Evolutionary conservation across 176 grass and related monocot species (phyloP), one percentile per base, ranked within the genome.

Genomic region (Triticum urartu): DNA sequence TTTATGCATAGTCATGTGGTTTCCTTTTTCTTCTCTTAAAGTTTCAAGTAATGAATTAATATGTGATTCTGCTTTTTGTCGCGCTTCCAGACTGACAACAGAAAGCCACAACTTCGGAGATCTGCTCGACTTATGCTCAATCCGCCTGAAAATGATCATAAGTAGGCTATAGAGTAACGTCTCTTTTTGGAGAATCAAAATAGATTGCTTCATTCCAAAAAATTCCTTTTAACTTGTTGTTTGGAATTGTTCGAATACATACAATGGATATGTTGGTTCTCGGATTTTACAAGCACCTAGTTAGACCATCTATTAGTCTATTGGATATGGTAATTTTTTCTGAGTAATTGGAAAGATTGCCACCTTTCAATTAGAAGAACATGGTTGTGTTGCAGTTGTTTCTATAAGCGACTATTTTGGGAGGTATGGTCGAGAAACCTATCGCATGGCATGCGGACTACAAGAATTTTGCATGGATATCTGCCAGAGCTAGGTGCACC

Each of bases 51-150:
- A 17, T 28, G 22, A 75, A 75, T 75, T 75, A 75, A 75, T 48
- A 48, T 1, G 13, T 48, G 42, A 75, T 73, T 22, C 42, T 75
- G 12, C 72, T 75, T 75, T 74, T 75, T 75, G 38, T 48, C 72
- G 13, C 42, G 48, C 43, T 75, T 75, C 40, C 40, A 47, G 71
- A n/a, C 71, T 74, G 71, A 48, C 12, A 48, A 28, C 38, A 45
- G 71, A 74, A 74, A 75, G 42, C 22, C 42, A 75, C 72, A 47
- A 75, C 72, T 75, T 48, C 22, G 42, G 24, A 75, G 42, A 75
- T 75, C 72, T 75, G 3, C 72, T 48, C 42, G 42, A 48, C 72
- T 75, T 75, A 47, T 48, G 72, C 72, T 48, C 42, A 15, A 22
- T 75, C 47, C 1, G 6, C 45, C 72, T 75, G 6, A 48, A 75